Conservation (phyloP, 1,139 yeast species). For the Hanseniaspora gamundiae region DNA sequence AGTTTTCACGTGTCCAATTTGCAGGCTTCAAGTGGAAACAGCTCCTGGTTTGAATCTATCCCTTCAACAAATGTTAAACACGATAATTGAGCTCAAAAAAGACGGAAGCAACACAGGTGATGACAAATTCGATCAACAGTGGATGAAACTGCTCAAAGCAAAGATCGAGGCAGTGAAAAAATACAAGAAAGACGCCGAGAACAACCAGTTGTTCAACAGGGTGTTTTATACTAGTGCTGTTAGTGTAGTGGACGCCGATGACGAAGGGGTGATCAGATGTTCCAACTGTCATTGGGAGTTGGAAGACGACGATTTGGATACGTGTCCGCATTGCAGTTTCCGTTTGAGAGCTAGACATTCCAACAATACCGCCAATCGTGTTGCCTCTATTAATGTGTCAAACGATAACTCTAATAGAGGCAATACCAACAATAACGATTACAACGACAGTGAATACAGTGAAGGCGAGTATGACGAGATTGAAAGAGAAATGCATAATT, state of each 20-base stretch:
- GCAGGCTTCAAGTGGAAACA: constrained; percentile 15
- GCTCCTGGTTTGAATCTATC: constrained; percentile 19
- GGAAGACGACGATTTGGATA: constrained; percentile 31
- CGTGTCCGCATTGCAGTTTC: constrained; percentile 38
- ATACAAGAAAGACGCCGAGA: constrained; percentile 25
- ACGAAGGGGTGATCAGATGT: constrained; percentile 74
- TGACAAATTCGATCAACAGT: not conserved
- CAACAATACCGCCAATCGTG: constrained; percentile 11
- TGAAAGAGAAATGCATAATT: constrained; percentile 14
- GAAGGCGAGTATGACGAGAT: constrained; percentile 19
- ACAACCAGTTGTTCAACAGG: constrained; percentile 34
- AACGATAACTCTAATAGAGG: constrained; percentile 5
- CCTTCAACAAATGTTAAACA: constrained; percentile 15
- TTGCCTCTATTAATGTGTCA: not conserved
- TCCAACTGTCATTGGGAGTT: constrained; percentile 79
- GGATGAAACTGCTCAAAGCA: not conserved
- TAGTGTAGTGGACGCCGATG: constrained; percentile 46
- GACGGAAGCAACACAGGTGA: not conserved
- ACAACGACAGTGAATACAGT: constrained; percentile 17
- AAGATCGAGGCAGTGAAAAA: not conserved
- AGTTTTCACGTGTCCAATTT: constrained; percentile 23
- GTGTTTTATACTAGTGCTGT: constrained; percentile 36
- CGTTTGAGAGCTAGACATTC: constrained; percentile 11
- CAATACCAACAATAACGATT: constrained; percentile 1
- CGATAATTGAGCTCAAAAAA: constrained; percentile 11